Conservation (phyloP, 163 green algal genomes). For the Chlamydomonas reinhardtii region DNA sequence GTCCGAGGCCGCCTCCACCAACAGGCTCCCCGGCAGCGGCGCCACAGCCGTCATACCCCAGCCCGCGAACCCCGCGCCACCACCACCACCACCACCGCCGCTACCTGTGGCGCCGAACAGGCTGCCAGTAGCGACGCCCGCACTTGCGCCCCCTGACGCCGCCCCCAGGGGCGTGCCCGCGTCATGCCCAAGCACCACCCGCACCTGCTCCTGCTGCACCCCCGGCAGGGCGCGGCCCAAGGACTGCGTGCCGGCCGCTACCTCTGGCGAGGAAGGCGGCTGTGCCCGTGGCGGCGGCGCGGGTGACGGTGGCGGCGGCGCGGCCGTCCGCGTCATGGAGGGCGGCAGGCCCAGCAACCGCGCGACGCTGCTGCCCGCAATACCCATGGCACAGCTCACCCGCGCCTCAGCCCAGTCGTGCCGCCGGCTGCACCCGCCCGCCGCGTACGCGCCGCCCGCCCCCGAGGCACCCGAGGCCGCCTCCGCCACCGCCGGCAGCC, state of each 20-base stretch:
- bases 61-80: background rate
- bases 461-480: too few relatives aligned
- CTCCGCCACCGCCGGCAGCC: too few relatives aligned
- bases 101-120: background rate
- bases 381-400: background rate
- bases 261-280: too few relatives aligned
- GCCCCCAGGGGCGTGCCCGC: too few relatives aligned
- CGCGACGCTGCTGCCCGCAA: background rate
- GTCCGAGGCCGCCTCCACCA: background rate
- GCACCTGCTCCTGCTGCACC: too few relatives aligned
- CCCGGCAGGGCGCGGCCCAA: too few relatives aligned
- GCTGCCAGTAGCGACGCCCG: background rate
- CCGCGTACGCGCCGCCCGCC: background rate
- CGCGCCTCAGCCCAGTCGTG: background rate
- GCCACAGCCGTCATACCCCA: background rate
- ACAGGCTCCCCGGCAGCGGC: constrained; percentile 17
- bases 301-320: too few relatives aligned
- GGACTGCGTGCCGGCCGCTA: too few relatives aligned
- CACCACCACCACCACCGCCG: background rate
- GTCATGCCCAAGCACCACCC: too few relatives aligned
- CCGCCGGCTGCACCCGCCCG: background rate
- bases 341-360: constrained; percentile 5
- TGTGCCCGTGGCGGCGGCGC: too few relatives aligned
- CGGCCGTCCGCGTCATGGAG: too few relatives aligned
- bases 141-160: too few relatives aligned